Evolutionary conservation across 768 basidiomycete genomes (phyloP), one percentile per base, ranked within the genome.

Genomic region (Bullera alba): DNA sequence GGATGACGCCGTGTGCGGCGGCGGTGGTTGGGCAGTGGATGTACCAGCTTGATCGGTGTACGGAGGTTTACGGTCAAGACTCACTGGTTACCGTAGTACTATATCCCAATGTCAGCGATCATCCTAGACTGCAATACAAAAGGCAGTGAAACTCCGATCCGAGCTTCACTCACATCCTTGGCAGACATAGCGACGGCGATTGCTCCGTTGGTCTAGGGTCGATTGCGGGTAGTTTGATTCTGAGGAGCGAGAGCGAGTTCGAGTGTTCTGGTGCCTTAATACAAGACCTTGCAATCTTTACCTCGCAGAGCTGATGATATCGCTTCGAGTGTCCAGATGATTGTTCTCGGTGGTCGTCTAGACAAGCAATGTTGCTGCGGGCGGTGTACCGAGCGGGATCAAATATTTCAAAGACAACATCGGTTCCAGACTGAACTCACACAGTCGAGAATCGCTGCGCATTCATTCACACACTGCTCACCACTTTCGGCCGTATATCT

Each of bases 1-100:
- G 12, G 21, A n/a, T 30, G 26, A 12, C 45, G 17, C 14, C 28
- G 27, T 34, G 14, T 8, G 10, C 38, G 21, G 8, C 38, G 30
- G 29, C 5, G 45, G 7, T 5, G 30, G 16, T 16, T 5, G n/a
- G 26, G 17, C n/a, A 21, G 23, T 38, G 30, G 15, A 35, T 46
- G 17, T 19, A n/a, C n/a, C 19, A 22, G 19, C 10, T 10, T 14
- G 27, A 44, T 10, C 6, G 42, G 6, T 14, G 48, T 14, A 16
- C 23, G 7, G 4, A 32, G 21, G 30, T 23, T 15, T 19, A 26
- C 5, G 43, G 8, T 5, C 15, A 15, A 45, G 25, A 60, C 58
- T 28, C 43, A 64, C 62, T 64, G 62, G 51, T 64, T 64, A 36
- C 56, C 56, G 62, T 64, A 64, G 56, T 56, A 64, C 62, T 64